phyloP scores from a whole-genome alignment of 495 filamentous ascomycete species.

The Penicillium cosmopolitanum region DNA sequence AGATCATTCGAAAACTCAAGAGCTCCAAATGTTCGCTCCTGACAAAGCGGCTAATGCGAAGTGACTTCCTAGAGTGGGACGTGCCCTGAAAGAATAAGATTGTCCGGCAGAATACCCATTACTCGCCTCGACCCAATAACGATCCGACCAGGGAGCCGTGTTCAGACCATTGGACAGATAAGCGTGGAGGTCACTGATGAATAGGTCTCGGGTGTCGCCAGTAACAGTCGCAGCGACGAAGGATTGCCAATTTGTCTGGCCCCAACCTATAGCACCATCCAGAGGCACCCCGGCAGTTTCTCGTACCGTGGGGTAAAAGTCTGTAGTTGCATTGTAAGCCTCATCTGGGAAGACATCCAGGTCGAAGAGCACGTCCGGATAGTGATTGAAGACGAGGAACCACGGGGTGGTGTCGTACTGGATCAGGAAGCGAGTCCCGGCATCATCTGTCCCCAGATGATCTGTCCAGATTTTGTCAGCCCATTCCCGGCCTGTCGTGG shows the following conservation, averaged over 20 bases:
- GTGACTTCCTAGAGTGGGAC: conserved; percentile 27
- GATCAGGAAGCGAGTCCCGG: conserved; percentile 44
- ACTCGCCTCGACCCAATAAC: conserved; percentile 32
- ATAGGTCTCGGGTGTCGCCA: conserved; percentile 22
- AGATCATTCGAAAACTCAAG: neutral
- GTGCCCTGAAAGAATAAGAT: conserved; percentile 24
- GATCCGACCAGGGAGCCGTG: conserved; percentile 42
- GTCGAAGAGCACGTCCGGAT: conserved; percentile 41
- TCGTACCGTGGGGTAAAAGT: conserved; percentile 37
- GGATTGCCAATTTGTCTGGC: conserved; percentile 45
- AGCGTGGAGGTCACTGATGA: conserved; percentile 40
- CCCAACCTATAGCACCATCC: conserved; percentile 36
- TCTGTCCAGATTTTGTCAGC: conserved; percentile 45
- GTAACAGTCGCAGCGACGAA: conserved; percentile 34
- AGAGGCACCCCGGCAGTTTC: conserved; percentile 38
- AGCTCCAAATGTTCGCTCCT: conserved; percentile 1
- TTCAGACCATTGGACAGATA: conserved; percentile 47
- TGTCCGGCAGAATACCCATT: conserved; percentile 16
- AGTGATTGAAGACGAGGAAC: conserved; percentile 45
- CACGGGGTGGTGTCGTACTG: conserved; percentile 38
- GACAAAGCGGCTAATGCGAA: conserved; percentile 26
- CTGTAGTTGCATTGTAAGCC: conserved; percentile 37
- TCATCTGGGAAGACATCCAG: conserved; percentile 40
- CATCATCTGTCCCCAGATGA: conserved; percentile 36
- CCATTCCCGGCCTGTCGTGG: conserved; percentile 32